These are phyloP conservation scores for Aschersonia sp. DNA, from an alignment of 2,329 filamentous ascomycete genomes.

Conservation along the genomic window DNA sequence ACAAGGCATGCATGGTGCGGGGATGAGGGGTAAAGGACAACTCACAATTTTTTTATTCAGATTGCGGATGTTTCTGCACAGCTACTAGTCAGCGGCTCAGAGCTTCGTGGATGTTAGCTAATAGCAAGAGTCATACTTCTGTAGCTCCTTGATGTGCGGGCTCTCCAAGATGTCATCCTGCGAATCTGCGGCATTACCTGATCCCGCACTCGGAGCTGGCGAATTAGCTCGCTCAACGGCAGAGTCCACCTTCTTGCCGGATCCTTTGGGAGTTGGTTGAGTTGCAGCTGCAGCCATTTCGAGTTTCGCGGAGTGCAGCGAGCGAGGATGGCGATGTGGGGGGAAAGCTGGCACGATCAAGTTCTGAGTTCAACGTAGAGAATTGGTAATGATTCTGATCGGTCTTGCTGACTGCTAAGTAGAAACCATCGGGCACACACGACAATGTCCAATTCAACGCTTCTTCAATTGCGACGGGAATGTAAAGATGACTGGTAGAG, in stretches of 20 bases:
- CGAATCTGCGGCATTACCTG: conserved; percentile 36
- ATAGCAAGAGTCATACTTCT: conserved; percentile 47
- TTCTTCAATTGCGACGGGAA: not conserved
- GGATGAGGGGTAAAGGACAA: not conserved
- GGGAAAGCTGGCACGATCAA: not conserved
- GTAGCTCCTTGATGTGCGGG: conserved; percentile 71
- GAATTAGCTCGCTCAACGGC: conserved; percentile 36
- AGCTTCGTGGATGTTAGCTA: not conserved
- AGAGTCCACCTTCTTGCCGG: conserved; percentile 52
- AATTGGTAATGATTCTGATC: not conserved
- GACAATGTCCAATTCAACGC: not conserved
- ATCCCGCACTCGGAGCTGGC: conserved; percentile 32
- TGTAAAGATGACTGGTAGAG: no score
- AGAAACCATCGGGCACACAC: not conserved
- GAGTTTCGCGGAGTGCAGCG: conserved; percentile 3
- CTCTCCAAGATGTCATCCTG: conserved; percentile 53
- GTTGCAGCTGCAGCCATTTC: conserved; percentile 48
- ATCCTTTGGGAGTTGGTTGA: conserved; percentile 48
- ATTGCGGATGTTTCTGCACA: conserved; percentile 68
- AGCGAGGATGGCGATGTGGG: conserved; percentile 4
- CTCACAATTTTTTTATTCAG: conserved; percentile 87
- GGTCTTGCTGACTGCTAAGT: not conserved
- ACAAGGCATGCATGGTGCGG: not conserved
- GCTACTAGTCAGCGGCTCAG: not conserved
- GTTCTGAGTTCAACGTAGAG: not conserved